Evolutionary conservation across 768 basidiomycete species (phyloP).

Genomic region (Psilocybe cyanescens): DNA sequence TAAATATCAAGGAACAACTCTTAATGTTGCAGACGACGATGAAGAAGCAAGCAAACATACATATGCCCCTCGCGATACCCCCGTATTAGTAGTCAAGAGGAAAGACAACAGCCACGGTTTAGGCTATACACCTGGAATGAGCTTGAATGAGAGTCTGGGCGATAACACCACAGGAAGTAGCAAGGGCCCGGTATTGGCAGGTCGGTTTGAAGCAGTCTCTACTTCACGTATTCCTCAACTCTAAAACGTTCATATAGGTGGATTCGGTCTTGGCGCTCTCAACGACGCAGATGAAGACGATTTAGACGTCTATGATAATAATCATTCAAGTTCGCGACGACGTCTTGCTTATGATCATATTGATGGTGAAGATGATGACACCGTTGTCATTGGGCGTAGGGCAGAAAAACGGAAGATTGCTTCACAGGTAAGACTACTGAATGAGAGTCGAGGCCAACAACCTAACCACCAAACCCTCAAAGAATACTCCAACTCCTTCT

Average conservation of each 20-base stretch:
- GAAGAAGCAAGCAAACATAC: slow-evolving; percentile 87
- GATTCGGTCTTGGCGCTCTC: slow-evolving; percentile 86
- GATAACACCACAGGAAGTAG: slow-evolving; percentile 24
- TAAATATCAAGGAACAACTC: slow-evolving; percentile 31
- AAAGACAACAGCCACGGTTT: slow-evolving; percentile 85
- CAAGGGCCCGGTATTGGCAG: slow-evolving; percentile 59
- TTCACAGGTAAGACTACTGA: slow-evolving; percentile 29
- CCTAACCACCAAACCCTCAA: background rate
- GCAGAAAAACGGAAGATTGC: slow-evolving; percentile 23
- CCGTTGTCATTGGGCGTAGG: slow-evolving; percentile 44
- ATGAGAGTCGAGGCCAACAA: background rate
- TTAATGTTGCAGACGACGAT: slow-evolving; percentile 58
- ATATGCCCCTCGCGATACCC: slow-evolving; percentile 83
- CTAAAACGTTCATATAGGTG: slow-evolving; percentile 47
- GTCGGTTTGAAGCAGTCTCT: slow-evolving; percentile 34
- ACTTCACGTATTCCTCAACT: background rate
- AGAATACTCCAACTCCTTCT: slow-evolving; percentile 14
- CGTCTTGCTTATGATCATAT: slow-evolving; percentile 68
- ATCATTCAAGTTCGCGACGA: slow-evolving; percentile 37
- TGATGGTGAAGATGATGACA: slow-evolving; percentile 69
- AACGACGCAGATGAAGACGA: slow-evolving; percentile 97
- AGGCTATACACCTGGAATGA: slow-evolving; percentile 73
- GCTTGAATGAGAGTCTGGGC: slow-evolving; percentile 64
- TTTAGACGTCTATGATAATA: slow-evolving; percentile 76
- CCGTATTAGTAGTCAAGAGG: slow-evolving; percentile 58